Evolutionary conservation across 148 eudicot species (phyloP).

Genomic region (Rhododendron ovatum): DNA sequence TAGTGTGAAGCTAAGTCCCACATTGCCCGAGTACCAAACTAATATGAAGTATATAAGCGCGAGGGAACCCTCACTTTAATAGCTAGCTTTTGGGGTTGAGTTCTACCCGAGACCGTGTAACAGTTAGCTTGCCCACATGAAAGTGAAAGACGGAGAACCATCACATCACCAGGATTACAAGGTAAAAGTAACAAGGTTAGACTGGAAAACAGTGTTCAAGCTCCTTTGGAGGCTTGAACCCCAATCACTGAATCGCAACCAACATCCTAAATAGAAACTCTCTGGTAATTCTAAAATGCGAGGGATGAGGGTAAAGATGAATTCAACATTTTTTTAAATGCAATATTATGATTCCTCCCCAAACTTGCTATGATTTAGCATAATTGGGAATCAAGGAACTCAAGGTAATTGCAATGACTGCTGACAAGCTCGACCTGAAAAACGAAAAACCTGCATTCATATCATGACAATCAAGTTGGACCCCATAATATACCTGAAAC

Average conservation of each 20-base stretch:
- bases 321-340: not conserved
- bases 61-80: too few species aligned
- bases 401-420: slow-evolving; percentile 3
- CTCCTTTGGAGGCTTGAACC: not conserved
- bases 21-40: too few species aligned
- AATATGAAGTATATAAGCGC: too few species aligned
- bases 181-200: not conserved
- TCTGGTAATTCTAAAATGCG: not conserved
- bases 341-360: not conserved
- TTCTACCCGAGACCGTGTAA: too few species aligned
- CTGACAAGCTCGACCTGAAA: not conserved
- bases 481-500: slow-evolving; percentile 46
- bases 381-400: not conserved
- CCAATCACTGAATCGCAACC: not conserved
- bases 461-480: slow-evolving; percentile 1
- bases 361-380: not conserved
- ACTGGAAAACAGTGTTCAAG: not conserved
- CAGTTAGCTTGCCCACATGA: not conserved
- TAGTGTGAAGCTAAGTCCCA: too few species aligned
- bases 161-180: not conserved
- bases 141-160: not conserved
- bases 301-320: not conserved
- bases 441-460: slow-evolving; percentile 1
- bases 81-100: too few species aligned
- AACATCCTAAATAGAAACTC: not conserved